Base-by-base conservation (phyloP, 2,329 filamentous ascomycete genomes). In the Geosmithia morbida region DNA sequence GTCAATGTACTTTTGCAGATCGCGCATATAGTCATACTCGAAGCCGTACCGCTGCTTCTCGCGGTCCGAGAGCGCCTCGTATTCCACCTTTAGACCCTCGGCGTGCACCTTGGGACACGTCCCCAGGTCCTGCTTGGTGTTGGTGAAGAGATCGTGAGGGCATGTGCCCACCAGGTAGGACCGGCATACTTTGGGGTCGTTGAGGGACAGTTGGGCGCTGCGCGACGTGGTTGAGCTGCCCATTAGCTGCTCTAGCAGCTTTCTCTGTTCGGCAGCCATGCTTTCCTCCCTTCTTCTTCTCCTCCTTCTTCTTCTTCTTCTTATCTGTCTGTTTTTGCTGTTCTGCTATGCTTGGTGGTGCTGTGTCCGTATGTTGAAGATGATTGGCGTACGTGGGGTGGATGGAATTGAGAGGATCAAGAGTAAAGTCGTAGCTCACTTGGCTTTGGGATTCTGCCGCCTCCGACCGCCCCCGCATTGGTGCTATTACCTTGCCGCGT, bases 81-180 rank as follows among this genome's bases (percentile, higher is more conserved):
- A 98, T 62, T 98, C 89, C 44, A 81, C 72, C 66, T 95, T 96
- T 54, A 97, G 74, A 13, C 81, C 79, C 62, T 96, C 89, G 45
- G 80, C 85, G 68, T 98, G 92, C 22, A 90, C 77, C 62, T 90
- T 92, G 45, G 86, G 78, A 60, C 92, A 98, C 1, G 81, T 77
- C 2, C 92, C 92, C 33, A 97, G 77, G 63, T 98, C 92, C 50
- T 97, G 89, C 70, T 96, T 97, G 43, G 92, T 98, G 69, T 98
- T 98, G 54, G 90, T 98, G 75, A 98, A 98, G 60, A 98, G 87
- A 62, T 98, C 92, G 72, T 97, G 90, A 1, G 92, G 92, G 64
- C 92, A 98, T 50, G 87, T 94, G 57, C 92, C 92, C 52, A 79
- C 88, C 45, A 98, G 77, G 65, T 90, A 97, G 17, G 89, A 96